A percentile compares a stretch with the other conserved stretches of the same genome.
Conservation (phyloP, 495 filamentous ascomycete species). For the Aspergillus homomorphus region DNA sequence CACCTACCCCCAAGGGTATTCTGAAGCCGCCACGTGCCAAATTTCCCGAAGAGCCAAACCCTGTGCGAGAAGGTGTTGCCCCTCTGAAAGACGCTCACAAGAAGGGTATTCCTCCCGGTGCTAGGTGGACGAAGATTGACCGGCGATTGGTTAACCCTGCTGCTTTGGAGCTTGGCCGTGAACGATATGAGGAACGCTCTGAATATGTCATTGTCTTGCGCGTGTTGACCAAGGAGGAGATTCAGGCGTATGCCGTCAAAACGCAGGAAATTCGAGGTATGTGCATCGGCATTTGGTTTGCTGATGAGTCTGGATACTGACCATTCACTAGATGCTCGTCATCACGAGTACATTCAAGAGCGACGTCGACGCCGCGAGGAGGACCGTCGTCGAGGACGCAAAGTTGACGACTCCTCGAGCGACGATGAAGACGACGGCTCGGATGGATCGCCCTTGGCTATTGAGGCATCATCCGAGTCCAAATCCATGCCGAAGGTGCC, state of each 20-base stretch:
- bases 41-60: slow-evolving; percentile 76
- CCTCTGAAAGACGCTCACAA: slow-evolving; percentile 77
- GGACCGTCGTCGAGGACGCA: slow-evolving; percentile 30
- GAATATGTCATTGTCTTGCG: slow-evolving; percentile 84
- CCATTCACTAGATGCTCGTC: slow-evolving; percentile 29
- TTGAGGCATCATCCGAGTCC: slow-evolving; percentile 32
- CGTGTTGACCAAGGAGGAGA: slow-evolving; percentile 76
- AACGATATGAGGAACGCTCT: slow-evolving; percentile 75
- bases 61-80: slow-evolving; percentile 83
- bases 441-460: slow-evolving; percentile 24
- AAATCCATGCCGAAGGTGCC: slow-evolving; percentile 8
- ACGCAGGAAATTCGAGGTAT: slow-evolving; percentile 76
- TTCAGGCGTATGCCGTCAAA: slow-evolving; percentile 71
- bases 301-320: slow-evolving; percentile 9
- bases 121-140: slow-evolving; percentile 87
- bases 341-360: slow-evolving; percentile 35
- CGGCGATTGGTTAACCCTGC: slow-evolving; percentile 79
- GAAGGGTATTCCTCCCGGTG: slow-evolving; percentile 69
- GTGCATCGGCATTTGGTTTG: not conserved
- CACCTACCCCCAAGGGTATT: slow-evolving; percentile 58
- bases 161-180: slow-evolving; percentile 70
- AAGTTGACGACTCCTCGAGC: slow-evolving; percentile 35
- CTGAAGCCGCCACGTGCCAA: slow-evolving; percentile 68
- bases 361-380: slow-evolving; percentile 34
- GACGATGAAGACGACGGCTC: slow-evolving; percentile 36